phyloP scores from a whole-genome alignment of 2,329 filamentous ascomycete genomes.

The Xylaria sp. region DNA sequence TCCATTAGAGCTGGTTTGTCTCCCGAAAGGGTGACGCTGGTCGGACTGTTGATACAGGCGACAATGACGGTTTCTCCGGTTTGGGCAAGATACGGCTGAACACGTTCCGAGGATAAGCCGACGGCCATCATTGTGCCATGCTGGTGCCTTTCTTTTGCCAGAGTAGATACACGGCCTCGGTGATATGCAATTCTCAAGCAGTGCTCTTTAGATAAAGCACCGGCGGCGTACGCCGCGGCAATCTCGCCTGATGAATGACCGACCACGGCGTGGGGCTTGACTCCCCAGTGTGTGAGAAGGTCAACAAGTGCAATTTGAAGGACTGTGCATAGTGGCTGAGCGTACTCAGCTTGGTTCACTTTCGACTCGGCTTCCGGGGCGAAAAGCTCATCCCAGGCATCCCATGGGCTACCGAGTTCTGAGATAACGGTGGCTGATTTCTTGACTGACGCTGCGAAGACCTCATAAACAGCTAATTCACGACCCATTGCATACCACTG shows the following conservation, averaged over 20 bases:
- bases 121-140: constrained; percentile 21
- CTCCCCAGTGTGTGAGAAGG: constrained; percentile 46
- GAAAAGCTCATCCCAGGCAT: constrained; percentile 38
- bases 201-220: constrained; percentile 40
- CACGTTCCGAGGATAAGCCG: constrained; percentile 6
- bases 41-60: constrained; percentile 39
- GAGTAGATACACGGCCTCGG: constrained; percentile 34
- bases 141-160: constrained; percentile 45
- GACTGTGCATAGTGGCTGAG: constrained; percentile 49
- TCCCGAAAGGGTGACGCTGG: constrained; percentile 35
- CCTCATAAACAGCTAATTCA: constrained; percentile 16
- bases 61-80: constrained; percentile 2
- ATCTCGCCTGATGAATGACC: constrained; percentile 54
- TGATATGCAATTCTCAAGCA: constrained; percentile 36
- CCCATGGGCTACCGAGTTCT: not conserved
- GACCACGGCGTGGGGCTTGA: constrained; percentile 46
- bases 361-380: constrained; percentile 42
- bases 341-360: constrained; percentile 41
- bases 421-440: not conserved
- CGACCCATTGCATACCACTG: constrained; percentile 41
- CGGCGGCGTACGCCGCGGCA: constrained; percentile 52
- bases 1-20: constrained; percentile 26
- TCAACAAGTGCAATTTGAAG: constrained; percentile 52
- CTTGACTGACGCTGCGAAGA: constrained; percentile 11
- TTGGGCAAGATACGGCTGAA: constrained; percentile 12